Evolutionary conservation across 202 grass and related monocot genomes (phyloP), one percentile per base, ranked within the genome.

Genomic region (Carex sylvatica): DNA sequence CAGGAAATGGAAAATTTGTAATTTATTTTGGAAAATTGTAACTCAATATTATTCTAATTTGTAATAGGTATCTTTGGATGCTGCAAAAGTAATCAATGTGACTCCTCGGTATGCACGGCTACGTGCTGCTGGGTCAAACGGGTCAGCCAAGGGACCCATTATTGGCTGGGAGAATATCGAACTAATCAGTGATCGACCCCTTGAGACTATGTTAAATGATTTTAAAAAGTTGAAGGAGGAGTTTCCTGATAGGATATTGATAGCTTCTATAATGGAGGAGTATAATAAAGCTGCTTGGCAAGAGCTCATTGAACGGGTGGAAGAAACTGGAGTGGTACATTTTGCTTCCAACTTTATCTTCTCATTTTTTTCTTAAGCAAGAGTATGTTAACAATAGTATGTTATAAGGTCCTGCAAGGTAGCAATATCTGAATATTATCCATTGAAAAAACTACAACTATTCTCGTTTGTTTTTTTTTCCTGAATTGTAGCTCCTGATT

Each of bases 141-240:
- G 96, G 18, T 80, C 91, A 52, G 81, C 69, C 46, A 99, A 89
- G 88, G 91, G 88, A 3, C 89, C 83, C 63, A 99, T 96, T 64
- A 99, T 96, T 83, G 93, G 96, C 53, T 99, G 96, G 96, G 84
- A 99, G 78, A 96, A 99, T 53, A 99, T 99, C 82, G 96, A 99
- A 84, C 87, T 95, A 78, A 99, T 99, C 83, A 99, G 96, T 28
- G 96, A 96, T 73, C 88, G 96, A n/a, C 93, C 93, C 82, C 79
- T 99, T 4, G 91, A 93, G 75, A 99, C 80, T 10, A 98, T 98
- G 96, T 81, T 96, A 69, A 90, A 85, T 5, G 96, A 99, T 58
- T 99, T 99, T 83, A 99, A 93, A 87, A 86, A 91, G 64, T 85
- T 98, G 71, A 98, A 98, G 80, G 81, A 95, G 80, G 91, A 98